phyloP scores from a whole-genome alignment of 1,284 basidiomycete species.

The Ganoderma leucocontextum region DNA sequence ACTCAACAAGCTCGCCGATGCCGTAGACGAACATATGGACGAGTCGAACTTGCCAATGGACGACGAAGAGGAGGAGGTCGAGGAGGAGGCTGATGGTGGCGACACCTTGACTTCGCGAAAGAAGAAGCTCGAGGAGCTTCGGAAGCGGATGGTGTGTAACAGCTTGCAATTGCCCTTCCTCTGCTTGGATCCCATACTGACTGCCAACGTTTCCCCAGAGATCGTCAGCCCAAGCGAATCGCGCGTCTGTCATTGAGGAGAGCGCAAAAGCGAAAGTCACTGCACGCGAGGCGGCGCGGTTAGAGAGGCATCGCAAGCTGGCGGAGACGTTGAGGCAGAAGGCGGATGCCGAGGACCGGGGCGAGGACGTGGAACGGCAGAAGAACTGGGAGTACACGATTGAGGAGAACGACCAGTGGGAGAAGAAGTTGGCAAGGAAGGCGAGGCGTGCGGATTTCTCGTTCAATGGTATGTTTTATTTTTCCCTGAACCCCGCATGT shows the following conservation, averaged over 20 bases:
- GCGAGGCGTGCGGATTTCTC: conserved; percentile 81
- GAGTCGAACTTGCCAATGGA: conserved; percentile 38
- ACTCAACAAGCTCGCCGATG: conserved; percentile 33
- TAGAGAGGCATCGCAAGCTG: conserved; percentile 88
- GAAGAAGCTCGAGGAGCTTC: conserved; percentile 78
- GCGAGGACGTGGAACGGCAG: conserved; percentile 79
- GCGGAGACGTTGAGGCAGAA: conserved; percentile 90
- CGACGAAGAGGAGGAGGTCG: conserved; percentile 24
- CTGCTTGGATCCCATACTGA: conserved; percentile 12
- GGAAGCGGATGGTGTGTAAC: conserved; percentile 76
- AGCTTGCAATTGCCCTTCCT: conserved; percentile 21
- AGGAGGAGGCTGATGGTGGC: conserved; percentile 8
- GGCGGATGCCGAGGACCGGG: conserved; percentile 87
- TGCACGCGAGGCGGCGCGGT: conserved; percentile 78
- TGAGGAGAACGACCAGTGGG: conserved; percentile 95
- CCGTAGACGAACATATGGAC: conserved; percentile 42
- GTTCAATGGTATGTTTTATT: conserved; percentile 68
- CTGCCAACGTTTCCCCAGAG: conserved; percentile 54
- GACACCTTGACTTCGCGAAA: conserved; percentile 73
- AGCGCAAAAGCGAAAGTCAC: conserved; percentile 78
- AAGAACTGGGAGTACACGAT: conserved; percentile 96
- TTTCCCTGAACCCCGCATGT: conserved; percentile 33
- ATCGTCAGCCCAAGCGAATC: conserved; percentile 81
- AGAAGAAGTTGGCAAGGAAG: conserved; percentile 84
- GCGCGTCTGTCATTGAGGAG: conserved; percentile 85